Evolutionary conservation across 352 stramenopile species (phyloP).

Genomic region (Thraustotheca clavata): DNA sequence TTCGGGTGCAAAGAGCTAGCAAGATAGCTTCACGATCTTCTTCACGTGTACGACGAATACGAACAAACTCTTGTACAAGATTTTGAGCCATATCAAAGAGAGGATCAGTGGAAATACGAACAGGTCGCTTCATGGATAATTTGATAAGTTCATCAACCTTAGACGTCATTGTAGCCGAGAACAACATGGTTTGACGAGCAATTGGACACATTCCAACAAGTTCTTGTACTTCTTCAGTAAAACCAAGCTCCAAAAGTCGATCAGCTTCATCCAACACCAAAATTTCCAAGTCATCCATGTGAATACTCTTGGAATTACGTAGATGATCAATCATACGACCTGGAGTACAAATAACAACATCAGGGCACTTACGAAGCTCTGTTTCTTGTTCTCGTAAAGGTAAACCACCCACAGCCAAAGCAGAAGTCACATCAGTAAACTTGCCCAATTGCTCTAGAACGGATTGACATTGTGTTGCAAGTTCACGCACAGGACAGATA

Average conservation of each 20-base stretch:
- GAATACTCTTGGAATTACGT: constrained; percentile 94
- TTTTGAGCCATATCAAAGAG: constrained; percentile 93
- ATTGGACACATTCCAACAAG: constrained; percentile 94
- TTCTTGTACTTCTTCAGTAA: constrained; percentile 95
- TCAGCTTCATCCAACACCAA: constrained; percentile 93
- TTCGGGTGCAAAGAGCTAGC: constrained; percentile 91
- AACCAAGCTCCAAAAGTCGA: constrained; percentile 96
- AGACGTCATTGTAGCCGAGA: constrained; percentile 97
- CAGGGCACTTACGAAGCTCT: constrained; percentile 92
- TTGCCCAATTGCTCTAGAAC: constrained; percentile 94
- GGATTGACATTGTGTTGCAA: constrained; percentile 93
- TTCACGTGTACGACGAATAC: constrained; percentile 85
- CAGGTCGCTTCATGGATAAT: constrained; percentile 94
- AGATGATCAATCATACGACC: constrained; percentile 98
- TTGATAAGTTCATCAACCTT: constrained; percentile 97
- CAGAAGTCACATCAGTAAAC: constrained; percentile 92
- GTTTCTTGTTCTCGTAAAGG: constrained; percentile 88
- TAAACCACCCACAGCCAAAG: constrained; percentile 91
- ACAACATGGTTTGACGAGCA: constrained; percentile 96
- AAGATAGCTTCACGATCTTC: constrained; percentile 94
- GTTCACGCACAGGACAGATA: constrained; percentile 95
- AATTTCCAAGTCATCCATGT: constrained; percentile 97
- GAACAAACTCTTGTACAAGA: constrained; percentile 98
- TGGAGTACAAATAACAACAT: constrained; percentile 97
- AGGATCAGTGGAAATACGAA: constrained; percentile 91